Evolutionary conservation across 2,329 filamentous ascomycete genomes (phyloP), one percentile per base, ranked within the genome.

Genomic region (Fusarium clavum): DNA sequence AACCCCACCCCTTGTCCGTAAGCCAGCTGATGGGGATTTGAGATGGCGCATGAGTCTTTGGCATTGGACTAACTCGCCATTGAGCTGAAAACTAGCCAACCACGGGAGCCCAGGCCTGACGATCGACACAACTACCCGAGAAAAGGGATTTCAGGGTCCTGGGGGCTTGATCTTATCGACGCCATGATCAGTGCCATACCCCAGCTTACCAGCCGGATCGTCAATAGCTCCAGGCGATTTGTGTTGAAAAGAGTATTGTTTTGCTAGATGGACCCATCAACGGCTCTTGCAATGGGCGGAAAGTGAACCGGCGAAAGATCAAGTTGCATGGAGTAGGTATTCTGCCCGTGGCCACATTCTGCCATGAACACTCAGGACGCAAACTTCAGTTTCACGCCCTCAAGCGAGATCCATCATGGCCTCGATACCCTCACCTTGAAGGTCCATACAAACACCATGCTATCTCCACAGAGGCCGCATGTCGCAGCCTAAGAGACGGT

Each of bases 41-140:
- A 68, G 64, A 68, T 68, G 34, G 61, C 24, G 57, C 43, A 49
- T 49, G 20, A 69, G 61, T 57, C 64, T 67, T 64, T 43, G 58
- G 24, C 54, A 52, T 30, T 40, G 62, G 58, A 25, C 49, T 40
- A 57, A 60, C 57, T 55, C 56, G 45, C 43, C 49, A 43, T 54
- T 61, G 45, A 69, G 63, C 56, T 67, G 61, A 61, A 57, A 57
- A 58, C 57, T 27, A 55, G 47, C 55, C 55, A 57, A 57, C 47
- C 64, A 58, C 30, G 25, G 56, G 57, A 57, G 32, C 29, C 48
- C 41, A 69, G 62, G 55, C 59, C 51, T 34, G 32, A 46, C 63
- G 72, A 74, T 74, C 68, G 65, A 73, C 72, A 43, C 46, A 54
- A 63, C 27, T 51, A 66, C 61, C 55, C 48, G 46, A 56, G 22